Base-by-base conservation (phyloP, 169 alveolate genomes). In the Eimeria zaria region DNA sequence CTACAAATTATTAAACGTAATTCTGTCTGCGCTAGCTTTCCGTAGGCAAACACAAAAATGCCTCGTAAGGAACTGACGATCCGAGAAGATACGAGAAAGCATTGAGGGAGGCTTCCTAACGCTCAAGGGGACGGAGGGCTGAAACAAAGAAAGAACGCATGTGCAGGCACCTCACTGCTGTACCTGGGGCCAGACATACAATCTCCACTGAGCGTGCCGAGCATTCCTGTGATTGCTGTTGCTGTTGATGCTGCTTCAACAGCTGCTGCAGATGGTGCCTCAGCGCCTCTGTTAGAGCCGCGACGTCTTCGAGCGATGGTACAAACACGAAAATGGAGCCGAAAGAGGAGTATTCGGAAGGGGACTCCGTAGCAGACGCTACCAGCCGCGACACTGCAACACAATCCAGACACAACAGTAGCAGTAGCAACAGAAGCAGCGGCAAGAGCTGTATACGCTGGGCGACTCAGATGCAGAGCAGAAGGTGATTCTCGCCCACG, bases 341-440 rank as follows among this genome's bases (percentile, higher is more conserved):
- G 30, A 33, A 16, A 9, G 69, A 7, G 55, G 91, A 51, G n/a
- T 1, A 7, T 22, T 24, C 76, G 41, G 33, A 12, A 7, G 69
- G 91, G 41, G 74, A 51, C 91, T 36, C 91, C 11, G 89, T 16
- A 53, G 89, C 62, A 48, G 89, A 41, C 24, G 89, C 41, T 11
- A 80, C 89, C 2, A 80, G 89, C 89, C 46, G 60, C n/a, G 89
- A 80, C 48, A 80, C 89, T 80, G 91, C 91, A 83, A 58, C 91
- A 83, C 46, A 58, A 58, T 11, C 39, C 73, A 80, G 16, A 67
- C 58, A 53, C 90, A 8, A 11, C 67, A n/a, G 71, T 30, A 16
- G n/a, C 55, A 81, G 46, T 44, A 16, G 11, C 89, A 46, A 8
- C 55, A 24, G 12, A 22, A 16, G 46, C 83, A 41, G 53, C 53